Percentiles rank a stretch among this genome's conserved stretches.
Evolutionary conservation across 768 basidiomycete species (phyloP).

Genomic region (Leccinum variicolor): DNA sequence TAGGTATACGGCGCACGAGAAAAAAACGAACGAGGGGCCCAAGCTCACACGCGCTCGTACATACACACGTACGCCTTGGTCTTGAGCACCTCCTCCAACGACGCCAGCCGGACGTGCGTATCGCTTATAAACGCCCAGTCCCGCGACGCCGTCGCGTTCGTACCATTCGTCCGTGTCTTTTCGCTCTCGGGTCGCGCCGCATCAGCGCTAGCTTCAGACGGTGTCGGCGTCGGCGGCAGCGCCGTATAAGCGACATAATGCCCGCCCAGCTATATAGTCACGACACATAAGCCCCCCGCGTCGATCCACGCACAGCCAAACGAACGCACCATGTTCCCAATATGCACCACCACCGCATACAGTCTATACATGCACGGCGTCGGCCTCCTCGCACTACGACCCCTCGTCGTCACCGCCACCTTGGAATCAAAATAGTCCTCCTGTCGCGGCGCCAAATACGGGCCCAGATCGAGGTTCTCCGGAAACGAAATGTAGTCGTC

Average conservation of each 20-base stretch:
- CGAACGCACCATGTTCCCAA: conserved; percentile 75
- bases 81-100: conserved; percentile 85
- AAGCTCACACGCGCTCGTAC: conserved; percentile 74
- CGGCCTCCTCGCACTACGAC: conserved; percentile 21
- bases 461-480: conserved; percentile 76
- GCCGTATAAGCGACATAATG: conserved; percentile 89
- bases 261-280: conserved; percentile 64
- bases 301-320: neutral
- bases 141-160: conserved; percentile 24
- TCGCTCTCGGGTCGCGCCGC: conserved; percentile 4
- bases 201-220: conserved; percentile 11
- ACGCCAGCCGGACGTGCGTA: conserved; percentile 74
- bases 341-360: conserved; percentile 83
- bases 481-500: conserved; percentile 93
- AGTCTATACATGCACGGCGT: conserved; percentile 61
- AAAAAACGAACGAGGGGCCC: neutral
- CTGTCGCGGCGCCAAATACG: conserved; percentile 80
- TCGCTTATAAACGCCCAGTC: conserved; percentile 96
- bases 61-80: conserved; percentile 93
- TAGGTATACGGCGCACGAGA: neutral
- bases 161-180: conserved; percentile 1
- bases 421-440: conserved; percentile 62
- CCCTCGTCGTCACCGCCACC: conserved; percentile 16
- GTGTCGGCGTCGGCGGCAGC: conserved; percentile 42
- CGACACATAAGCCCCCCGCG: neutral